phyloP scores from a whole-genome alignment of 1,284 basidiomycete genomes.

The Cryptococcus jaspeensis region DNA sequence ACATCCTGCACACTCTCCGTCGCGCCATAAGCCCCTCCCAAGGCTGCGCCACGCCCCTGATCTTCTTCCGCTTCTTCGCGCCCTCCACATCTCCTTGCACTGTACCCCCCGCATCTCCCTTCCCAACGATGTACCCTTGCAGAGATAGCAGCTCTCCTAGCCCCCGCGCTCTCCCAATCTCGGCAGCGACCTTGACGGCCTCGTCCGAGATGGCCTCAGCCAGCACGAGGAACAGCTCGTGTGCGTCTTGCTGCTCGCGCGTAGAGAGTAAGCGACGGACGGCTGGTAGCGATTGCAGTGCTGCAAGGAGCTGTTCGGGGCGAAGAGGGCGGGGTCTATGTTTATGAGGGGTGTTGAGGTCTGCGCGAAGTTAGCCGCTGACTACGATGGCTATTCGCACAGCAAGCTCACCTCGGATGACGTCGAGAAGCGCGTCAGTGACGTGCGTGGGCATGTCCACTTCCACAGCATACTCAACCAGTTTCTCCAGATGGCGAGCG shows the following conservation, averaged over 20 bases:
- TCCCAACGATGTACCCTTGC: constrained; percentile 24
- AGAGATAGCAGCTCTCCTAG: constrained; percentile 33
- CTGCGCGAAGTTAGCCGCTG: constrained; percentile 47
- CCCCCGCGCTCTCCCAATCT: constrained; percentile 31
- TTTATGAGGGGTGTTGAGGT: constrained; percentile 67
- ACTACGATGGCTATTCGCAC: neutral
- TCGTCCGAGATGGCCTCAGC: constrained; percentile 84
- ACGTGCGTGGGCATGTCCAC: constrained; percentile 78
- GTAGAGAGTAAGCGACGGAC: constrained; percentile 71
- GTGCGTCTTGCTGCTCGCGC: constrained; percentile 90
- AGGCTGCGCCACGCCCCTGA: constrained; percentile 39
- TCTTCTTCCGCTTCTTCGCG: constrained; percentile 22
- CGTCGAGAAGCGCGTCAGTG: constrained; percentile 68
- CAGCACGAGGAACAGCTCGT: constrained; percentile 88
- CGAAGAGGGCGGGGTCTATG: constrained; percentile 61
- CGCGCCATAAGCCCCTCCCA: constrained; percentile 51
- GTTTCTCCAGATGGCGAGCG: constrained; percentile 67
- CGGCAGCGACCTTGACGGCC: constrained; percentile 52
- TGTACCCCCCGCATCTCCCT: constrained; percentile 4
- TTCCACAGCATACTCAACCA: constrained; percentile 69
- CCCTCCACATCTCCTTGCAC: constrained; percentile 8
- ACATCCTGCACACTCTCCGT: constrained; percentile 43
- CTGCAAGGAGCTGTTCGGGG: constrained; percentile 68
- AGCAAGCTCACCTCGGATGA: constrained; percentile 60
- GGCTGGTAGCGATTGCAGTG: constrained; percentile 61